Evolutionary conservation across 2,329 filamentous ascomycete genomes (phyloP).

Genomic region (Fusarium kyushuense): DNA sequence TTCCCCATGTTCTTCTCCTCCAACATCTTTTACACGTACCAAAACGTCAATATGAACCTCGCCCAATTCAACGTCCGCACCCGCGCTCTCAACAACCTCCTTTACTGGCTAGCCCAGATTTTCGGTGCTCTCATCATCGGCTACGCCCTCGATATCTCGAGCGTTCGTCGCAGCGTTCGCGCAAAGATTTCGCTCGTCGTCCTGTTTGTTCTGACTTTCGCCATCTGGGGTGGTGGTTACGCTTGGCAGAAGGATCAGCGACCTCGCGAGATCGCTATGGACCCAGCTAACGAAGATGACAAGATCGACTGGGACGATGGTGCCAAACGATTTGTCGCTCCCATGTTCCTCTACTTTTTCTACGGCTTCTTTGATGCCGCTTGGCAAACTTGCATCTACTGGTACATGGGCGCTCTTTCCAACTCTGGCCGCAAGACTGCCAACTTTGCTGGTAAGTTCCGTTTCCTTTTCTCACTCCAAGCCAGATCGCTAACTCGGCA

Average conservation of each 20-base stretch:
- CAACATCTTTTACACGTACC: conserved; percentile 69
- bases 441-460: conserved; percentile 71
- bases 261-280: conserved; percentile 56
- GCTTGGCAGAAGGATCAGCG: conserved; percentile 70
- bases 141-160: conserved; percentile 57
- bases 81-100: conserved; percentile 65
- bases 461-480: not conserved
- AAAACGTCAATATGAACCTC: conserved; percentile 67
- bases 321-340: conserved; percentile 65
- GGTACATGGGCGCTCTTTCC: conserved; percentile 87
- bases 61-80: conserved; percentile 66
- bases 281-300: conserved; percentile 50
- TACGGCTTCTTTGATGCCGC: conserved; percentile 76
- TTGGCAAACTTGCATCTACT: conserved; percentile 64
- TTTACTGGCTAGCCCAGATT: conserved; percentile 70
- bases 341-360: conserved; percentile 77
- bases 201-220: conserved; percentile 63
- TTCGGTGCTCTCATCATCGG: conserved; percentile 64
- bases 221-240: conserved; percentile 72
- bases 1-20: conserved; percentile 67
- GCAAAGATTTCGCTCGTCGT: conserved; percentile 61
- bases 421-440: conserved; percentile 92
- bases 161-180: conserved; percentile 58
- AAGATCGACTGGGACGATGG: conserved; percentile 59
- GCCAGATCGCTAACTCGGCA: conserved; percentile 6